Evolutionary conservation across 768 basidiomycete species (phyloP).

Genomic region (Suillus spraguei): DNA sequence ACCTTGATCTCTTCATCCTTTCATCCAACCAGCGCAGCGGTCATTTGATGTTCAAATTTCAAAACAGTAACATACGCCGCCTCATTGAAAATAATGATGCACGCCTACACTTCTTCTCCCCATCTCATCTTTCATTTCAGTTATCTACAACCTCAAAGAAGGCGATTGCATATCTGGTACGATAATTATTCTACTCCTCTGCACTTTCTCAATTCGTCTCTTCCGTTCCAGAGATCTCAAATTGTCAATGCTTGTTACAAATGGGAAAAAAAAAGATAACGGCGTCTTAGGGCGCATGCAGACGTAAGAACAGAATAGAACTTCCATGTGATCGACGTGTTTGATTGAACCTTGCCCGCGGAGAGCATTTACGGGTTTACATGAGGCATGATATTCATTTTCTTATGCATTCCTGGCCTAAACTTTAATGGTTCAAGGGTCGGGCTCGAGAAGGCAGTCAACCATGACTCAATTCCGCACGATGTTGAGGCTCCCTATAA

Average conservation of each 20-base stretch:
- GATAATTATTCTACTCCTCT: background rate
- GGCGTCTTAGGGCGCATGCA: background rate
- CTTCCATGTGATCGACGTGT: background rate
- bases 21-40: background rate
- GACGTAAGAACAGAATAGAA: background rate
- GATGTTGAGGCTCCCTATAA: background rate
- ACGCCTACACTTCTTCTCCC: background rate
- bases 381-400: conserved; percentile 1
- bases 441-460: background rate
- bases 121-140: background rate
- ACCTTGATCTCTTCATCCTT: background rate
- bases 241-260: background rate
- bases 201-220: background rate
- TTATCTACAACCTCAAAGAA: conserved; percentile 1
- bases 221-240: background rate
- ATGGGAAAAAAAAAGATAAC: background rate
- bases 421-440: conserved; percentile 2
- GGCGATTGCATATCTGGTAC: background rate
- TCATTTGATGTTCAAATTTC: background rate
- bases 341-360: conserved; percentile 1
- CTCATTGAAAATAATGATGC: background rate
- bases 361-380: background rate
- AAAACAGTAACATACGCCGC: background rate
- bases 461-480: background rate
- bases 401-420: background rate